Evolutionary conservation across 2,329 filamentous ascomycete genomes (phyloP).

Genomic region (Sporothrix phasma): DNA sequence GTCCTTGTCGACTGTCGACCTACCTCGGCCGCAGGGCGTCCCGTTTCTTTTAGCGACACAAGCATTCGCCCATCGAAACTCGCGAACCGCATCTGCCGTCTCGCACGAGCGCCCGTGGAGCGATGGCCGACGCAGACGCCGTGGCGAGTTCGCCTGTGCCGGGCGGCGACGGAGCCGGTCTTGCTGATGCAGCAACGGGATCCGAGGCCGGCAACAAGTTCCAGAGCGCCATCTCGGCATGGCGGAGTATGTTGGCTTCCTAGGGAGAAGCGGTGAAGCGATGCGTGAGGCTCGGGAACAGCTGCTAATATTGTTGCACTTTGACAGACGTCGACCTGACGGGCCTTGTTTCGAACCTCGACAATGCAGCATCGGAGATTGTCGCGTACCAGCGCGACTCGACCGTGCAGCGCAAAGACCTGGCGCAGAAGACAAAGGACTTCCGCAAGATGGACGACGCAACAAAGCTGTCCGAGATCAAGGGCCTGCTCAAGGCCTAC

Average conservation of each 20-base stretch:
- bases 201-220: constrained; percentile 75
- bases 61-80: neutral
- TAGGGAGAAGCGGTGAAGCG: neutral
- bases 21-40: neutral
- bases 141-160: constrained; percentile 12
- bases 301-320: constrained; percentile 14
- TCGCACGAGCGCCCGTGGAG: neutral
- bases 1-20: neutral
- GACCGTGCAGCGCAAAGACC: constrained; percentile 89
- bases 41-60: neutral
- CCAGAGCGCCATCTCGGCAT: constrained; percentile 88
- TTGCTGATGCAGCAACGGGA: neutral
- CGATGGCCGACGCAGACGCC: constrained; percentile 17
- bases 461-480: constrained; percentile 78
- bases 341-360: constrained; percentile 71
- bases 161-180: constrained; percentile 6
- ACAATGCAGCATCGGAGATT: constrained; percentile 90
- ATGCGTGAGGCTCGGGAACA: neutral
- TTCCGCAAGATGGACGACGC: constrained; percentile 89
- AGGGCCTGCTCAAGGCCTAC: constrained; percentile 85
- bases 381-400: constrained; percentile 88
- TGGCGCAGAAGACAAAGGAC: constrained; percentile 98
- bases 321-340: constrained; percentile 72
- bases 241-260: constrained; percentile 60
- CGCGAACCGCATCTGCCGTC: neutral